Conservation (phyloP, 768 basidiomycete species). For the Udeniomyces megalosporus region DNA sequence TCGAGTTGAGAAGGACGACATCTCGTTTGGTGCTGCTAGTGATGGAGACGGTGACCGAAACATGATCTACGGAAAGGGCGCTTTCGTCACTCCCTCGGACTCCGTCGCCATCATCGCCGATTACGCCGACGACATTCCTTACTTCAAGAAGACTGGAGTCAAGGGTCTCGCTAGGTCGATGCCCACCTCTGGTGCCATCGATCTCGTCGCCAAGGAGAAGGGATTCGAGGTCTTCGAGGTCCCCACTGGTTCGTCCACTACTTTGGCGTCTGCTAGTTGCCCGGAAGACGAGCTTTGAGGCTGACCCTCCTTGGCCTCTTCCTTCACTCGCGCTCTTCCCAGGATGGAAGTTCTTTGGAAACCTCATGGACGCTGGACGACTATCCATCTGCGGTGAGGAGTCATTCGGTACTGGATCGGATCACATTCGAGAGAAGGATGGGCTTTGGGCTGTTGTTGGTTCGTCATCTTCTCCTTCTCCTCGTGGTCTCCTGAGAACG, state of each 20-base stretch:
- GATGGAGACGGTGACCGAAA: conserved; percentile 98
- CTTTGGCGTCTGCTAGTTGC: not conserved
- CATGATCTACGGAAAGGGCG: conserved; percentile 98
- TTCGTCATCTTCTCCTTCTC: conserved; percentile 31
- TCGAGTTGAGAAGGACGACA: conserved; percentile 66
- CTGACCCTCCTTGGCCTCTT: too few relatives aligned
- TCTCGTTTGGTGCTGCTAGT: conserved; percentile 86
- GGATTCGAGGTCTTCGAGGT: conserved; percentile 87
- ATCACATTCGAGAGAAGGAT: conserved; percentile 99
- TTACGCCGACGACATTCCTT: conserved; percentile 47
- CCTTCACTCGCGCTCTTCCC: not conserved
- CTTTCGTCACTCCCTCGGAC: conserved; percentile 95
- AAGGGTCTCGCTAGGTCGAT: conserved; percentile 93
- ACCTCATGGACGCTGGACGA: conserved; percentile 95
- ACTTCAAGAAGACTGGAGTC: conserved; percentile 45
- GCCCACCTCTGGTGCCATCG: conserved; percentile 95
- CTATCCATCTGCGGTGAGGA: conserved; percentile 98
- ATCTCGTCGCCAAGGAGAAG: conserved; percentile 86
- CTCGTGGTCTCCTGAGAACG: not conserved
- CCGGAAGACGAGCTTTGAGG: too few relatives aligned
- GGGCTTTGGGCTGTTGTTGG: conserved; percentile 95
- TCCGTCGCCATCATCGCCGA: conserved; percentile 98
- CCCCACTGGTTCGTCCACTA: conserved; percentile 55
- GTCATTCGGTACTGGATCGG: conserved; percentile 98
- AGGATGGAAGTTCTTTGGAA: conserved; percentile 99